Evolutionary conservation across 1,139 yeast species (phyloP).

Genomic region (Nakaseomyces glabratus): DNA sequence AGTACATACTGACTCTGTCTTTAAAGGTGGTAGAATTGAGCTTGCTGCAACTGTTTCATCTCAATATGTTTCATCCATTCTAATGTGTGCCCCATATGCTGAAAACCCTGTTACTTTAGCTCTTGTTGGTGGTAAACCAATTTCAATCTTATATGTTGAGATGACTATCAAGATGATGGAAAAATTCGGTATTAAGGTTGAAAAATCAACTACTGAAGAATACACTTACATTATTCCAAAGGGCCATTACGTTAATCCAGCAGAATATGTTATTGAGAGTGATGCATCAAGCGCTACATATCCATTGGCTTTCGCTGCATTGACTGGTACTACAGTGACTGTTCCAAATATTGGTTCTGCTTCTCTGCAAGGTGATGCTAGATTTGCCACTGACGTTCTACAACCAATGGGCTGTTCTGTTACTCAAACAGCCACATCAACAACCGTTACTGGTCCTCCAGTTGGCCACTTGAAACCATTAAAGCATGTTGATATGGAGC

Average conservation of each 20-base stretch:
- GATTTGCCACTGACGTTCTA: conserved; percentile 88
- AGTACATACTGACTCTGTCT: conserved; percentile 59
- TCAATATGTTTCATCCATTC: conserved; percentile 90
- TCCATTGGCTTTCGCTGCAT: conserved; percentile 96
- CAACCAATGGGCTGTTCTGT: conserved; percentile 94
- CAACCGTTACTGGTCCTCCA: conserved; percentile 88
- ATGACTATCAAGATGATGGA: conserved; percentile 97
- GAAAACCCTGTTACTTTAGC: conserved; percentile 76
- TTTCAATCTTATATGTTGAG: conserved; percentile 89
- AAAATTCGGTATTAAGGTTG: conserved; percentile 76
- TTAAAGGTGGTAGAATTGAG: conserved; percentile 87
- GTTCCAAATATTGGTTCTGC: conserved; percentile 89
- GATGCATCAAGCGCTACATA: conserved; percentile 99
- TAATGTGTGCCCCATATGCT: conserved; percentile 98
- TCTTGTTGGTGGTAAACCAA: conserved; percentile 92
- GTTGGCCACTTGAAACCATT: conserved; percentile 61
- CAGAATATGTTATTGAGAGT: conserved; percentile 81
- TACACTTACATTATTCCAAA: conserved; percentile 86
- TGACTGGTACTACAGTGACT: conserved; percentile 87
- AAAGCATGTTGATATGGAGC: conserved; percentile 87
- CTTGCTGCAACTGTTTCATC: conserved; percentile 94
- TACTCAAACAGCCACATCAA: conserved; percentile 68
- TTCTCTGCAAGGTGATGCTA: conserved; percentile 94
- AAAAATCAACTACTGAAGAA: conserved; percentile 57
- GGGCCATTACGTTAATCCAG: conserved; percentile 71